Percentiles rank a stretch among this genome's conserved stretches.
Evolutionary conservation across 106 monocot genomes (phyloP).

Genomic region (Ottelia alismoides): DNA sequence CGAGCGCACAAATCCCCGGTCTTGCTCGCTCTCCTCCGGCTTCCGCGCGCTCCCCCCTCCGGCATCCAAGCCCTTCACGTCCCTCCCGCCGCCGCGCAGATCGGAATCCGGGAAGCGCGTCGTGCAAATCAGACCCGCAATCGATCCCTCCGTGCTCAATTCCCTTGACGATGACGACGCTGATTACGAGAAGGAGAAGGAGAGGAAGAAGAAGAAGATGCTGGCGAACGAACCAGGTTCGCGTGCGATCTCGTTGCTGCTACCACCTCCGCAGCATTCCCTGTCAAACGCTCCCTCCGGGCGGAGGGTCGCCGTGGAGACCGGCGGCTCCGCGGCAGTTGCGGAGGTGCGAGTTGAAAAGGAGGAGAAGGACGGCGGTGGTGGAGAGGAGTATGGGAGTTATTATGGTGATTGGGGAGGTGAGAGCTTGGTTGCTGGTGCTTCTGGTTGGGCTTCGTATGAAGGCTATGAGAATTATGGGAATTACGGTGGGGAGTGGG

Average conservation of each 20-base stretch:
- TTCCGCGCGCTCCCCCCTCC: slow-evolving; percentile 17
- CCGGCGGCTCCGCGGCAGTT: slow-evolving; percentile 7
- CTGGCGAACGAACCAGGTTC: slow-evolving; percentile 17
- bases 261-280: slow-evolving; percentile 71
- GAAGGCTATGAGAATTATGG: slow-evolving; percentile 8
- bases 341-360: neutral
- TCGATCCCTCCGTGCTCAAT: slow-evolving; percentile 25
- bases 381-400: slow-evolving; percentile 5
- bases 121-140: slow-evolving; percentile 47
- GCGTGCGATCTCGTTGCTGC: slow-evolving; percentile 42
- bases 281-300: slow-evolving; percentile 39
- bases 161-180: slow-evolving; percentile 25
- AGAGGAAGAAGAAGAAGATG: slow-evolving; percentile 18
- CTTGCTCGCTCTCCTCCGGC: too few relatives aligned
- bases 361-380: slow-evolving; percentile 8
- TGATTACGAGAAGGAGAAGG: slow-evolving; percentile 34
- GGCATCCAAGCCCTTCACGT: slow-evolving; percentile 18
- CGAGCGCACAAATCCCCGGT: too few relatives aligned
- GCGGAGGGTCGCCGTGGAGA: slow-evolving; percentile 30
- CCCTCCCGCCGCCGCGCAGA: slow-evolving; percentile 13
- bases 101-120: slow-evolving; percentile 27
- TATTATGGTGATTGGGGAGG: slow-evolving; percentile 11
- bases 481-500: slow-evolving; percentile 22
- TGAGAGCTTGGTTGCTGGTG: neutral
- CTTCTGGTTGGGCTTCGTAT: neutral